These are phyloP conservation scores for Chytriomyces sp. DNA, from an alignment of 192 early-diverging fungal species.

Conservation along the genomic window DNA sequence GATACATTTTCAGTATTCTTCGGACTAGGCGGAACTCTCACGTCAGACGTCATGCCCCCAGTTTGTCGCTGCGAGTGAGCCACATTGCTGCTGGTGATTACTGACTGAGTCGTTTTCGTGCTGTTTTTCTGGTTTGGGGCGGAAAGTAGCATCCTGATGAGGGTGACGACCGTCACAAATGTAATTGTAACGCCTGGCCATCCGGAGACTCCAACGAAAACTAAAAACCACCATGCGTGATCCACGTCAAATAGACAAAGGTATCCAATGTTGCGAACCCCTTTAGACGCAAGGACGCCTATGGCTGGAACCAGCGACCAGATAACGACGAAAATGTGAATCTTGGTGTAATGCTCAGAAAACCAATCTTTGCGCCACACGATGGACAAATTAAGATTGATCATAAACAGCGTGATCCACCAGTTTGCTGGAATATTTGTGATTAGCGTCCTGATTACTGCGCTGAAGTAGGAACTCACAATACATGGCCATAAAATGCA, in stretches of 20 bases:
- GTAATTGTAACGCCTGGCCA: slow-evolving; percentile 2
- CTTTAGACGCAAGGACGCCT: neutral
- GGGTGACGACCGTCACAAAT: neutral
- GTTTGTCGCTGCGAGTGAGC: neutral
- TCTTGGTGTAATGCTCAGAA: neutral
- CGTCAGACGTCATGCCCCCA: neutral
- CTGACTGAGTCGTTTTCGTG: neutral
- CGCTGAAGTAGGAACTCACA: neutral
- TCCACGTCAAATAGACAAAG: neutral
- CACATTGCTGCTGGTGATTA: neutral
- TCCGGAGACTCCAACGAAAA: neutral
- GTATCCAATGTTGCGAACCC: neutral
- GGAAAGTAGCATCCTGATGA: neutral
- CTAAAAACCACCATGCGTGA: neutral
- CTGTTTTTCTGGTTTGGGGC: neutral
- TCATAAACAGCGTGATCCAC: neutral
- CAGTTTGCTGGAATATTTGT: neutral
- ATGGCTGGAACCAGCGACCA: neutral
- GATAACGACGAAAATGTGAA: neutral
- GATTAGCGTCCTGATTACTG: neutral
- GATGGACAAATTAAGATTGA: neutral
- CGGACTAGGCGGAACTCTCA: neutral
- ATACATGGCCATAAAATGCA: neutral
- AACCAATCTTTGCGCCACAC: slow-evolving; percentile 7
- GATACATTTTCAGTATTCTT: neutral